Conservation (phyloP, 2,329 filamentous ascomycete species). For the Nigrospora oryzae region DNA sequence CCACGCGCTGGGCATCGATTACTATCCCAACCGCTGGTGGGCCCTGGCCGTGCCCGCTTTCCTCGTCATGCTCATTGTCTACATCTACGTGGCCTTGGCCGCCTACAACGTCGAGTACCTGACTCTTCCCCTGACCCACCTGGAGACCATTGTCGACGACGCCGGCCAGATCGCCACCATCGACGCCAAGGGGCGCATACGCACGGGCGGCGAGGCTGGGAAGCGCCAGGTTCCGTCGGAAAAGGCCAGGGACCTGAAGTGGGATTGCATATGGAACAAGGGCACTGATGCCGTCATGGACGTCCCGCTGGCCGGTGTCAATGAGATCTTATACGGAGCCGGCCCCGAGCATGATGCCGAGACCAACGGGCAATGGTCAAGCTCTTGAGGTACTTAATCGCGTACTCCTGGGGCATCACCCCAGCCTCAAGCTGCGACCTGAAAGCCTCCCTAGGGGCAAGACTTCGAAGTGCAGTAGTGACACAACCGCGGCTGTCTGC, state of each 20-base stretch:
- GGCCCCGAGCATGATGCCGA: conserved; percentile 11
- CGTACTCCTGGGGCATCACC: no score
- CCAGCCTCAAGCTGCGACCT: no score
- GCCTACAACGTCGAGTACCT: conserved; percentile 85
- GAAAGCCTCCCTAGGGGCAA: no score
- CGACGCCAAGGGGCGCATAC: conserved; percentile 40
- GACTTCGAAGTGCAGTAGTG: no score
- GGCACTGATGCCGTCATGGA: conserved; percentile 98
- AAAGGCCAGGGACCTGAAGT: conserved; percentile 41
- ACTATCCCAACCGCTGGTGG: conserved; percentile 98
- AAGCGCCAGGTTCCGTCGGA: conserved; percentile 23
- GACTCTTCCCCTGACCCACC: conserved; percentile 68
- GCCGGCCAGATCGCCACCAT: conserved; percentile 79
- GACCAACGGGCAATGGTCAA: neutral
- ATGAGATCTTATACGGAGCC: conserved; percentile 83
- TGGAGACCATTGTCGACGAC: conserved; percentile 89
- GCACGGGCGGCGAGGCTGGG: conserved; percentile 20
- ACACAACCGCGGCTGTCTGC: no score
- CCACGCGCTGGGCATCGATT: conserved; percentile 87
- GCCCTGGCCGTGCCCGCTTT: conserved; percentile 85
- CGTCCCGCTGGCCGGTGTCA: conserved; percentile 88
- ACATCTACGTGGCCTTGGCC: conserved; percentile 89
- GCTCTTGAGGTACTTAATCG: no score
- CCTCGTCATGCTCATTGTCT: conserved; percentile 79
- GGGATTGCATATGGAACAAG: conserved; percentile 79